Percentiles rank a stretch among this genome's conserved stretches.
phyloP scores from a whole-genome alignment of 1,139 yeast genomes.

The Nakaseomyces sp. region DNA sequence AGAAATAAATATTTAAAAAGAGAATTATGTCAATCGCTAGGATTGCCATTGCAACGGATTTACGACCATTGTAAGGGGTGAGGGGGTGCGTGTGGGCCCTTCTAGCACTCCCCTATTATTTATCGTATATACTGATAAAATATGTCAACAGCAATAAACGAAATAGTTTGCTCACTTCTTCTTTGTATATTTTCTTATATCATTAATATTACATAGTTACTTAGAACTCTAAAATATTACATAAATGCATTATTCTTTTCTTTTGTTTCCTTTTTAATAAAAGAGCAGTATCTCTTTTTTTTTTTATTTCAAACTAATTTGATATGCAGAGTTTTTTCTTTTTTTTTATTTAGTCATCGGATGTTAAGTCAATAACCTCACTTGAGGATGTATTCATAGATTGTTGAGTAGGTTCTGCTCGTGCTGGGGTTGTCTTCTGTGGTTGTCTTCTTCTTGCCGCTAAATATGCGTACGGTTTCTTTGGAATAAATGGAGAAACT shows the following conservation, averaged over 20 bases:
- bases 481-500: slow-evolving; percentile 7
- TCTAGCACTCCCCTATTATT: too few relatives aligned
- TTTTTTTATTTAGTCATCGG: slow-evolving; percentile 1
- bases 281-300: too few relatives aligned
- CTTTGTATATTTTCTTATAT: background rate
- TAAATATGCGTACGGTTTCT: slow-evolving; percentile 7
- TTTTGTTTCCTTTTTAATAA: background rate
- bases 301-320: too few relatives aligned
- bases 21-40: background rate
- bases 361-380: slow-evolving; percentile 7
- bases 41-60: background rate
- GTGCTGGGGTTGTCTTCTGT: background rate
- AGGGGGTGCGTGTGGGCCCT: background rate
- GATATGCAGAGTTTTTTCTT: too few relatives aligned
- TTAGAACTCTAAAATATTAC: too few relatives aligned
- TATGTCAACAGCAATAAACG: too few relatives aligned
- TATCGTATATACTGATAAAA: too few relatives aligned
- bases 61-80: background rate
- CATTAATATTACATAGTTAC: background rate
- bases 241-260: background rate
- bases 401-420: background rate
- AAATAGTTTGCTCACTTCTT: too few relatives aligned
- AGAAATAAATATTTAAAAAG: too few relatives aligned
- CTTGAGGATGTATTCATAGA: background rate
- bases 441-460: slow-evolving; percentile 6